Evolutionary conservation across 2,329 filamentous ascomycete species (phyloP), one percentile per base, ranked within the genome.

Genomic region (Fusarium sp.): DNA sequence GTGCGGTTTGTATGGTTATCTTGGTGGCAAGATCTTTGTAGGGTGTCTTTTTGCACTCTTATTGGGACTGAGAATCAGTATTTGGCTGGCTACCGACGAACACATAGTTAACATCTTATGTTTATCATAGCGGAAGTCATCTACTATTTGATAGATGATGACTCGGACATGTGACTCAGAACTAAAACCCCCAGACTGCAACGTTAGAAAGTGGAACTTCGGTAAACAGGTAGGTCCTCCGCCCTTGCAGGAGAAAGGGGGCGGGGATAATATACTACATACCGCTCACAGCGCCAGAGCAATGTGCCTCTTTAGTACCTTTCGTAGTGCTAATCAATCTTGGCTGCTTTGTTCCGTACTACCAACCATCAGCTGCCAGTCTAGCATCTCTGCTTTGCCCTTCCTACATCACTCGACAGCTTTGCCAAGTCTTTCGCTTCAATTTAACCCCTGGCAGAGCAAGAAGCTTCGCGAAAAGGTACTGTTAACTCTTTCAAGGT

Each of bases 371-470:
- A 54, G 31, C 47, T 39, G 22, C 50, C 38, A 54, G 24, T 35
- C 56, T 68, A 38, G 38, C 42, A 61, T 69, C 38, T 54, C 42
- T 50, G 31, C 61, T 36, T 51, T 41, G 31, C 39, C 26, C 42
- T 50, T 33, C 14, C 24, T 47, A 41, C 60, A n/a, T 51, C 36
- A 22, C 22, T 45, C 35, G n/a, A 31, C 54, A 31, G 65, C 47
- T 48, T 56, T 58, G 71, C 62, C 71, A 74, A 73, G 67, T 64
- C 71, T 57, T 42, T 73, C 62, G 67, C 67, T 68, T 71, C 51
- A 54, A 62, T 51, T 42, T 26, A 54, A 42, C 62, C 70, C 54
- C 62, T 71, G 57, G 51, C 50, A 59, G 38, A 57, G 22, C 47
- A 56, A 36, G 56, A 70, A 60, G 65, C 53, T 65, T 65, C 59